Evolutionary conservation across 345 rosid genomes (phyloP).

Genomic region (Eucalyptus globulus): DNA sequence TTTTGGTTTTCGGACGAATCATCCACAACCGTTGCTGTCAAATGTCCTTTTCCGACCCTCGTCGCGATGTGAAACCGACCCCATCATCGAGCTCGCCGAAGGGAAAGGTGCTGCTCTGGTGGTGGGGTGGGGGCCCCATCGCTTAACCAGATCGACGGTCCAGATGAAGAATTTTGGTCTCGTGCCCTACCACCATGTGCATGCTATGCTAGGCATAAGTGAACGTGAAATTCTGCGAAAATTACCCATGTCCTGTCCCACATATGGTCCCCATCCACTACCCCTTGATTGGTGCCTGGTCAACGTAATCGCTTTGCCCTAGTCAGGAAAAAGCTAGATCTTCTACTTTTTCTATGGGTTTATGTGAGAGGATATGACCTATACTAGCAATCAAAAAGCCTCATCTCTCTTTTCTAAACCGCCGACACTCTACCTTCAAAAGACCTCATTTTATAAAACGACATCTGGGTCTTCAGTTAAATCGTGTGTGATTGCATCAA

Average conservation of each 20-base stretch:
- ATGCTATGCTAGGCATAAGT: background rate
- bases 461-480: background rate
- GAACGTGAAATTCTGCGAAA: background rate
- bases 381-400: background rate
- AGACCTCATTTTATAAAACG: background rate
- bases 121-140: too few species aligned
- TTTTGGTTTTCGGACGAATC: background rate
- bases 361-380: background rate
- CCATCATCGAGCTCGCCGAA: background rate
- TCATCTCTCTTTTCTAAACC: background rate
- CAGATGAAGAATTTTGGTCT: too few species aligned
- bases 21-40: background rate
- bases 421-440: background rate
- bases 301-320: background rate
- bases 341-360: background rate
- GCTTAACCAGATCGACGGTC: too few species aligned
- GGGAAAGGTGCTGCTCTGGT: background rate
- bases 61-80: background rate
- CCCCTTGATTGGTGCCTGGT: background rate
- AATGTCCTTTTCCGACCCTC: too few species aligned
- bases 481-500: background rate
- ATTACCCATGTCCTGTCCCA: background rate
- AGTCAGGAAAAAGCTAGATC: background rate
- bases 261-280: background rate
- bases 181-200: background rate